These are phyloP conservation scores for Kurtzmaniella natalensis DNA, from an alignment of 1,139 yeast species.

Conservation along the genomic window DNA sequence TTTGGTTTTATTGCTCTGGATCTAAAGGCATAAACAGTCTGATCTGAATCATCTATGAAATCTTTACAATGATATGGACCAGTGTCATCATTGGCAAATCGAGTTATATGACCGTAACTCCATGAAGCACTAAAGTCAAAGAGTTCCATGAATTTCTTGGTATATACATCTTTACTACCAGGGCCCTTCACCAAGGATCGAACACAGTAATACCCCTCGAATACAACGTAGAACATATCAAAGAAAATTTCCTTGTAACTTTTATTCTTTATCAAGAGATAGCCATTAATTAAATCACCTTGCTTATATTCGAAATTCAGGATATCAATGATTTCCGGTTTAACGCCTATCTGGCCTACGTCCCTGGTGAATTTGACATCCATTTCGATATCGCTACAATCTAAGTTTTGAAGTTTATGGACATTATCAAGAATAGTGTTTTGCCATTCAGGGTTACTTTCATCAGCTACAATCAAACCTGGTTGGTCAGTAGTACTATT, in stretches of 20 bases:
- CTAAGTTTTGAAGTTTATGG: slow-evolving; percentile 28
- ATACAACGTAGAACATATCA: slow-evolving; percentile 39
- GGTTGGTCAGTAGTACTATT: slow-evolving; percentile 3
- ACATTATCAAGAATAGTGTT: slow-evolving; percentile 38
- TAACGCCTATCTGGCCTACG: slow-evolving; percentile 26
- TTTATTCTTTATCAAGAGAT: slow-evolving; percentile 25
- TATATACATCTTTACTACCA: slow-evolving; percentile 11
- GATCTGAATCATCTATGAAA: slow-evolving; percentile 25
- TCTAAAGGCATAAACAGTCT: slow-evolving; percentile 20
- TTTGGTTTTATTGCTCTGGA: slow-evolving; percentile 25
- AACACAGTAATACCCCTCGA: slow-evolving; percentile 32
- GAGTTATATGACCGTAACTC: slow-evolving; percentile 26
- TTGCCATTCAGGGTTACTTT: slow-evolving; percentile 29
- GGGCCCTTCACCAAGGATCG: slow-evolving; percentile 5
- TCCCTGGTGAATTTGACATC: slow-evolving; percentile 32
- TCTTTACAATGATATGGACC: slow-evolving; percentile 15
- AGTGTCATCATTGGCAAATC: slow-evolving; percentile 25
- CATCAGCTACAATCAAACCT: slow-evolving; percentile 27
- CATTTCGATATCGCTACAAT: slow-evolving; percentile 22
- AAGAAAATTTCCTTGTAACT: slow-evolving; percentile 26
- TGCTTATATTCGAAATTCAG: slow-evolving; percentile 33
- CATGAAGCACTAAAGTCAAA: slow-evolving; percentile 41
- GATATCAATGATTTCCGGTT: slow-evolving; percentile 30
- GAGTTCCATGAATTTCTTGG: slow-evolving; percentile 35
- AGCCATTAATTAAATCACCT: slow-evolving; percentile 40